Conservation (phyloP, 108 stramenopile genomes). For the Discostella stelligeroides region DNA sequence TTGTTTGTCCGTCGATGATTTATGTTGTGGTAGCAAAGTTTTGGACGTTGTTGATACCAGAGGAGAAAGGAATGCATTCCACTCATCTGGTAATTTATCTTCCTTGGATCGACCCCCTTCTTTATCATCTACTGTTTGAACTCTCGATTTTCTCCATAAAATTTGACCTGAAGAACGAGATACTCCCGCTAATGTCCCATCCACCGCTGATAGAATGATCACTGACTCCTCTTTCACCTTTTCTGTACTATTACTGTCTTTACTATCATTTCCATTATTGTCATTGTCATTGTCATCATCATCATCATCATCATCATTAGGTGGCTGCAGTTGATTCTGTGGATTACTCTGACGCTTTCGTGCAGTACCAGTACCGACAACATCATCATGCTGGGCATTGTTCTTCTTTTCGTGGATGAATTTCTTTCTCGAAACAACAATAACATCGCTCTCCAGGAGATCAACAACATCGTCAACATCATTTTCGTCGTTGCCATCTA, state of each 20-base stretch:
- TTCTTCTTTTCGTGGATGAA: too few species aligned
- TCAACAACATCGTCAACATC: conserved; percentile 17
- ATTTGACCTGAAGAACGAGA: conserved; percentile 64
- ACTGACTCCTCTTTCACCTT: conserved; percentile 40
- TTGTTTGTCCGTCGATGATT: conserved; percentile 19
- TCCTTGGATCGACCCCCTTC: neutral
- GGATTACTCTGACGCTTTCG: neutral
- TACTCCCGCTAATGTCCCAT: conserved; percentile 77
- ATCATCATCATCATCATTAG: too few species aligned
- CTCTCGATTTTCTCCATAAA: conserved; percentile 64
- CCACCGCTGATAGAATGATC: conserved; percentile 69
- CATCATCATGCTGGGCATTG: conserved; percentile 2
- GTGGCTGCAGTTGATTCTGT: too few species aligned
- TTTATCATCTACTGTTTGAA: conserved; percentile 2
- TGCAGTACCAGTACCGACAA: too few species aligned
- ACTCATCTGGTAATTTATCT: neutral
- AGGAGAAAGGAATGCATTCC: conserved; percentile 56
- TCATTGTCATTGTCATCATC: too few species aligned
- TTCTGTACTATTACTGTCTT: neutral
- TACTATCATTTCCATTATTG: neutral
- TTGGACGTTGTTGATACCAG: conserved; percentile 78
- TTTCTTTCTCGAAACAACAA: neutral
- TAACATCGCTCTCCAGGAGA: neutral
- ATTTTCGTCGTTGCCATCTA: conserved; percentile 17
- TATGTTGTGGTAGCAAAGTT: conserved; percentile 39